Base-by-base conservation (phyloP, 1,284 basidiomycete genomes). In the Cutaneotrichosporon mucoides region DNA sequence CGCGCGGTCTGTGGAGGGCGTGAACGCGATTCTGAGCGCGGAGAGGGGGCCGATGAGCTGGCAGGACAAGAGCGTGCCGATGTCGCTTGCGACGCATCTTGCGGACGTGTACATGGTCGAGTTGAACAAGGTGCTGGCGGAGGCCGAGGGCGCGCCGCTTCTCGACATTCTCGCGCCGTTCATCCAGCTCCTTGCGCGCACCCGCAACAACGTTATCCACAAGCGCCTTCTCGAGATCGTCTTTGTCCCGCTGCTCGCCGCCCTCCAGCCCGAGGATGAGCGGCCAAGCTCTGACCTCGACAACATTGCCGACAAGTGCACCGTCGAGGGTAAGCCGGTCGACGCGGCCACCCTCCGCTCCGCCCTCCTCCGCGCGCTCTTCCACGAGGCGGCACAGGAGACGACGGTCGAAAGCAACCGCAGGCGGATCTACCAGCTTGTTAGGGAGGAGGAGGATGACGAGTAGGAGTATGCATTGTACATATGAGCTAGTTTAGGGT, bases 91-190 rank as follows among this genome's bases (percentile, higher is more conserved):
- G 10, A 92, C 89, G 70, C 95, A 99, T 75, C 75, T 99, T 7
- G 82, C 87, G 33, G 95, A 99, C 73, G 86, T 98, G 50, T 97
- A 91, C 77, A 76, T 96, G 7, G 88, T 90, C 66, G 95, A 99
- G 75, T 83, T 99, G 36, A 86, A 97, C 71, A 92, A 89, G 69
- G 86, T 84, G 4, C 67, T 82, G n/a, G 65, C 73, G 8, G 70
- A 68, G 33, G 55, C 66, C 0, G 36, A 68, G 61, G 53, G 66
- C 1, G 73, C 69, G 10, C 77, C 74, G 35, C 59, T 78, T 12
- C 41, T 68, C 6, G 33, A 55, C 7, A 45, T 80, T 5, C 66
- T 79, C 1, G 42, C 64, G 15, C 79, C 79, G 15, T 73, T 75
- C 63, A 75, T 69, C 43, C 55, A 58, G 44, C 70, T 78, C 38